Conservation (phyloP, 257 asterid genomes). For the Dorcoceras hygrometricum region DNA sequence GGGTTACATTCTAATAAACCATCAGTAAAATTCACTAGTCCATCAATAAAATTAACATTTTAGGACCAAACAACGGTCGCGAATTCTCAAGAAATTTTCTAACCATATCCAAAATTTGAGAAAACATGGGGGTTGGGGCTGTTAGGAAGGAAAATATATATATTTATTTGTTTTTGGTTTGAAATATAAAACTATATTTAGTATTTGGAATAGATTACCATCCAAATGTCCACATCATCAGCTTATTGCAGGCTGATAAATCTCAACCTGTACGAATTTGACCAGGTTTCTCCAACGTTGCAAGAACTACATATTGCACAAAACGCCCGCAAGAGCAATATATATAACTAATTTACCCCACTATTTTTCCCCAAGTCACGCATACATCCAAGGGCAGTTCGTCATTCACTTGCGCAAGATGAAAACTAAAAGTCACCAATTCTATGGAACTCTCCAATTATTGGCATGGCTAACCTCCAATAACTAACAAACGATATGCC, state of each 20-base stretch:
- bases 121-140: no score
- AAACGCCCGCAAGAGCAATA: not conserved
- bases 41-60: no score
- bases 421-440: no score
- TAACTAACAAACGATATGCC: slow-evolving; percentile 19
- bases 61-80: no score
- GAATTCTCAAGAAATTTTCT: no score
- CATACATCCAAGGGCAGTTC: no score
- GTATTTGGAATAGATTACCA: not conserved
- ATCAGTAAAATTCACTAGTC: no score
- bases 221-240: not conserved
- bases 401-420: no score
- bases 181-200: not conserved
- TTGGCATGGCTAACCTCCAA: slow-evolving; percentile 24
- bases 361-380: not conserved
- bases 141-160: no score
- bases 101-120: no score
- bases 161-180: no score
- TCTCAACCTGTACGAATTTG: not conserved
- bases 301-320: not conserved
- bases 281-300: not conserved
- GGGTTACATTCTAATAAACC: no score
- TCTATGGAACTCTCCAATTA: slow-evolving; percentile 19
- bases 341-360: not conserved
- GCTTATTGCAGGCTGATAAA: not conserved